phyloP scores from a whole-genome alignment of 345 rosid species.

The Excoecaria agallocha region DNA sequence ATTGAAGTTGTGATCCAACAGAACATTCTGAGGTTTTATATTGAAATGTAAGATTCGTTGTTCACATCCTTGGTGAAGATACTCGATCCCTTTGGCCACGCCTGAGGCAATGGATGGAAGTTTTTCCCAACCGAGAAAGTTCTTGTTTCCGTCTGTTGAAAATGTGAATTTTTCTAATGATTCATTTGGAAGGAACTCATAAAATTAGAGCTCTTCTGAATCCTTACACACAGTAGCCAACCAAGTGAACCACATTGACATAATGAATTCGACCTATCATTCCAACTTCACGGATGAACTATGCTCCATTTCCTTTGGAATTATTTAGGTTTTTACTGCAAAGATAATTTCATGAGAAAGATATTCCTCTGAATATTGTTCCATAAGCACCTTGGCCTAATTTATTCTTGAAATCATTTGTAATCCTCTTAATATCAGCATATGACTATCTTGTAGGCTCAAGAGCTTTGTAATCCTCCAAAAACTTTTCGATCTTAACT shows the following conservation, averaged over 20 bases:
- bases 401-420: constrained; percentile 3
- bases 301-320: constrained; percentile 8
- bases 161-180: constrained; percentile 18
- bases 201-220: constrained; percentile 22
- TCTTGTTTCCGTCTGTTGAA: neutral
- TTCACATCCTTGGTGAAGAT: neutral
- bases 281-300: constrained; percentile 17
- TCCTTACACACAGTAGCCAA: constrained; percentile 17
- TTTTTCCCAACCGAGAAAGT: constrained; percentile 5
- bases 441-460: constrained; percentile 11
- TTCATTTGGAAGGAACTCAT: constrained; percentile 16
- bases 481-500: constrained; percentile 7
- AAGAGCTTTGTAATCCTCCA: constrained; percentile 16
- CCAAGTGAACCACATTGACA: constrained; percentile 11
- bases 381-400: constrained; percentile 10
- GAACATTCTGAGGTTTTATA: too few species aligned
- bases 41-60: too few species aligned
- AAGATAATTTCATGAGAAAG: constrained; percentile 3
- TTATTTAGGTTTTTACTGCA: constrained; percentile 15
- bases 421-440: constrained; percentile 12
- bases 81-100: constrained; percentile 4
- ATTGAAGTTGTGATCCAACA: too few species aligned
- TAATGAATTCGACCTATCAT: constrained; percentile 13
- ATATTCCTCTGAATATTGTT: constrained; percentile 9
- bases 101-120: neutral